phyloP scores from a whole-genome alignment of 805 yeast genomes.

The Candida jianshihensis region DNA sequence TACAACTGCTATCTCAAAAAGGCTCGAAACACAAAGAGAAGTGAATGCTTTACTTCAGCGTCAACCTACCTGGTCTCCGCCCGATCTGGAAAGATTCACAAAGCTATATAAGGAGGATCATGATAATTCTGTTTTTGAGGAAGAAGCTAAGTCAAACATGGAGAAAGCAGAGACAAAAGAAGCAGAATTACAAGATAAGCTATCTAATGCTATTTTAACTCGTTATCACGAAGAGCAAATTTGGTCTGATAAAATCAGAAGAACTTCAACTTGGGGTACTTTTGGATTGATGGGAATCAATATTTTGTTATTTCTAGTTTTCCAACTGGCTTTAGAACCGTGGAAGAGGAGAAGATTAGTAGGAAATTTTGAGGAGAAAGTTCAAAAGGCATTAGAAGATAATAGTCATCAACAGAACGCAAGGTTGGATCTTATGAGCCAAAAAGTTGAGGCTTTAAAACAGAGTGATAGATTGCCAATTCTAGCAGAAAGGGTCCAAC shows the following conservation, averaged over 20 bases:
- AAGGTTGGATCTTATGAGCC: conserved; percentile 22
- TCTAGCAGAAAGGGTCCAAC: conserved; percentile 11
- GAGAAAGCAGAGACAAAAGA: conserved; percentile 50
- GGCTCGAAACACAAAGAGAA: conserved; percentile 72
- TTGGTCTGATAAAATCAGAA: conserved; percentile 94
- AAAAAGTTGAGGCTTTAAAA: conserved; percentile 18
- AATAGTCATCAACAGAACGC: conserved; percentile 23
- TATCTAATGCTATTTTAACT: conserved; percentile 73
- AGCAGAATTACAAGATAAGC: conserved; percentile 60
- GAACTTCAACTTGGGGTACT: conserved; percentile 97
- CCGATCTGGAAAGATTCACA: conserved; percentile 81
- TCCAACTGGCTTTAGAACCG: conserved; percentile 88
- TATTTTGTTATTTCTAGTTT: conserved; percentile 65
- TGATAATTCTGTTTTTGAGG: conserved; percentile 54
- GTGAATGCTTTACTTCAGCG: conserved; percentile 83
- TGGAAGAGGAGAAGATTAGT: conserved; percentile 84
- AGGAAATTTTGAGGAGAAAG: conserved; percentile 76
- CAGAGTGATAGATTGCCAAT: conserved; percentile 14
- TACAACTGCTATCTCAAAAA: conserved; percentile 50
- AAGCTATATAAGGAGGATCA: conserved; percentile 77
- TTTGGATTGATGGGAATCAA: conserved; percentile 84
- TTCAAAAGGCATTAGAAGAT: conserved; percentile 44
- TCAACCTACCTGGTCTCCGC: conserved; percentile 72
- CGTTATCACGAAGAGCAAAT: conserved; percentile 95
- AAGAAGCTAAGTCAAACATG: conserved; percentile 39